Evolutionary conservation across 1,284 basidiomycete species (phyloP).

Genomic region (Malassezia furfur): DNA sequence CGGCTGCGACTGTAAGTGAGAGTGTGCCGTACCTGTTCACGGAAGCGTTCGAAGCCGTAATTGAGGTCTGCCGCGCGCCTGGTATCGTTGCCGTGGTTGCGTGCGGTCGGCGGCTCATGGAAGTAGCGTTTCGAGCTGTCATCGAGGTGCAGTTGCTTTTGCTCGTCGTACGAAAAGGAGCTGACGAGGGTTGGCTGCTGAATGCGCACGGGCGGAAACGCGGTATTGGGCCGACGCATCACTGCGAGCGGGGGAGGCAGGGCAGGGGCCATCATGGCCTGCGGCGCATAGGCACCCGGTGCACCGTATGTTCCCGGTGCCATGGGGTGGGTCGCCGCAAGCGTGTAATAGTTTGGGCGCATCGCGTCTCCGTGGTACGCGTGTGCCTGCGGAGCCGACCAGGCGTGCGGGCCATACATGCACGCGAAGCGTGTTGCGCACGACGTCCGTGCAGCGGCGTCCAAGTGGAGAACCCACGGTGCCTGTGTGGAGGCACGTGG

Average conservation of each 20-base stretch:
- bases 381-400: too few species aligned
- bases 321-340: too few species aligned
- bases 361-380: too few species aligned
- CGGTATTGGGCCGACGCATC: background rate
- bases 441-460: background rate
- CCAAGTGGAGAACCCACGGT: background rate
- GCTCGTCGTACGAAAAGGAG: conserved; percentile 15
- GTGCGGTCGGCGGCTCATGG: conserved; percentile 10
- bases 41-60: conserved; percentile 56
- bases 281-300: too few species aligned
- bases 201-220: background rate
- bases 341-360: too few species aligned
- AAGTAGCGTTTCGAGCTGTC: conserved; percentile 14
- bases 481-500: background rate
- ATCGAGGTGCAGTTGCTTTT: conserved; percentile 5
- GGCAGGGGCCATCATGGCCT: background rate
- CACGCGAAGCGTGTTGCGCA: background rate
- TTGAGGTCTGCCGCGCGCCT: conserved; percentile 35
- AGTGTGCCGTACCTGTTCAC: conserved; percentile 53
- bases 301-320: too few species aligned
- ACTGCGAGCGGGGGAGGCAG: background rate
- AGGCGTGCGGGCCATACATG: too few species aligned
- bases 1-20: conserved; percentile 17
- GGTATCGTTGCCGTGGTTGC: conserved; percentile 3
- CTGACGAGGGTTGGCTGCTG: conserved; percentile 14